phyloP scores from a whole-genome alignment of 345 rosid species.

The Citrus sinensis region DVS_A1.0 CM039162.1:8448501-8449000 shows the following conservation, averaged over 20 bases:
- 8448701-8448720: slow-evolving; percentile 55
- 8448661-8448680: slow-evolving; percentile 69
- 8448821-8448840: slow-evolving; percentile 52
- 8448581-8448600: slow-evolving; percentile 49
- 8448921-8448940: slow-evolving; percentile 46
- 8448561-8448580: slow-evolving; percentile 64
- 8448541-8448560: slow-evolving; percentile 60
- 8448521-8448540: slow-evolving; percentile 74
- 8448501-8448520: slow-evolving; percentile 60
- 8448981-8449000: slow-evolving; percentile 53
- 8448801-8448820: slow-evolving; percentile 41
- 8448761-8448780: slow-evolving; percentile 63
- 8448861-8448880: slow-evolving; percentile 66
- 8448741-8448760: slow-evolving; percentile 65
- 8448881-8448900: slow-evolving; percentile 68
- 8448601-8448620: slow-evolving; percentile 46
- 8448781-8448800: slow-evolving; percentile 36
- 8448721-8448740: slow-evolving; percentile 46
- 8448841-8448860: slow-evolving; percentile 41
- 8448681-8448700: slow-evolving; percentile 35
- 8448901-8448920: slow-evolving; percentile 41
- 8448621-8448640: slow-evolving; percentile 52
- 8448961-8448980: slow-evolving; percentile 75
- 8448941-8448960: slow-evolving; percentile 61
- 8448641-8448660: slow-evolving; percentile 80